Evolutionary conservation across 331 rosid genomes (phyloP).

Genomic region (Malus hybrid): DNA sequence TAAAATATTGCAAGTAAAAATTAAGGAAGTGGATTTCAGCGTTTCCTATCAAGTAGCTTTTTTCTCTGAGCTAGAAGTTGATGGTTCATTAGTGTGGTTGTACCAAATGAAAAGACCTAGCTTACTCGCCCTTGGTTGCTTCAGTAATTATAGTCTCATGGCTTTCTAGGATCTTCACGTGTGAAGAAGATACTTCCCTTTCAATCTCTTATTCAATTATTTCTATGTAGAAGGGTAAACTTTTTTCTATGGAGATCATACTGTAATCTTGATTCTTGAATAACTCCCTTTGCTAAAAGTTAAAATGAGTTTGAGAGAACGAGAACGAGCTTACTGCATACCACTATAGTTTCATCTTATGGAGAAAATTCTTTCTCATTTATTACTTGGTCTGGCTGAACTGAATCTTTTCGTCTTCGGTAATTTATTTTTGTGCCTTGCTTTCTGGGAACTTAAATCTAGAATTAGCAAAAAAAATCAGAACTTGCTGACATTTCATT

Average conservation of each 20-base stretch:
- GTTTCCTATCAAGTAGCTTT: not conserved
- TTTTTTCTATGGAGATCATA: not conserved
- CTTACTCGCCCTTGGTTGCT: not conserved
- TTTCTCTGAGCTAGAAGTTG: conserved; percentile 4
- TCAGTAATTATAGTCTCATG: not conserved
- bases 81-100: not conserved
- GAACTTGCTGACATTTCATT: not conserved
- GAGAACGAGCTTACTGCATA: not conserved
- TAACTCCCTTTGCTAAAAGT: not conserved
- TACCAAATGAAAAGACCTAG: not conserved
- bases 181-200: not conserved
- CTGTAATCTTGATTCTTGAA: not conserved
- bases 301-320: not conserved
- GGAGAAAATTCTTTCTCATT: not conserved
- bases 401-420: not conserved
- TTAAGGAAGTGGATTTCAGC: not conserved
- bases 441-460: not conserved
- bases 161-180: not conserved
- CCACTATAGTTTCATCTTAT: not conserved
- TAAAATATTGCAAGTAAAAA: not conserved
- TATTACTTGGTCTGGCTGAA: not conserved
- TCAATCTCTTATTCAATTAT: not conserved
- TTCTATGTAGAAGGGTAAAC: not conserved
- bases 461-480: not conserved
- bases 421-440: not conserved